Evolutionary conservation across 345 rosid species (phyloP).

Genomic region (Melaleuca alternifolia): DNA sequence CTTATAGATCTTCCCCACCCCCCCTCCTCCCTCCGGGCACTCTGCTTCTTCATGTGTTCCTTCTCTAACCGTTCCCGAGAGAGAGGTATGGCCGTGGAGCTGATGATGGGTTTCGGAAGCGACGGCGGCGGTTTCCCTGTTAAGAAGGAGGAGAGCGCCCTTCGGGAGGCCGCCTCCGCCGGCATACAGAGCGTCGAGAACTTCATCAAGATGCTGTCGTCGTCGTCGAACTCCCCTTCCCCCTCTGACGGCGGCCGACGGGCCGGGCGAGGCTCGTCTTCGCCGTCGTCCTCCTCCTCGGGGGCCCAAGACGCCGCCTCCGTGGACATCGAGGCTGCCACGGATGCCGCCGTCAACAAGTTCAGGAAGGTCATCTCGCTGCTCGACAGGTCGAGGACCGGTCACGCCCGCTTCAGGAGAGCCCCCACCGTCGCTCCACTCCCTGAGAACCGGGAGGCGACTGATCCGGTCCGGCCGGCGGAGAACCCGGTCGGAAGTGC

Average conservation of each 20-base stretch:
- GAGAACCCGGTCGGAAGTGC: neutral
- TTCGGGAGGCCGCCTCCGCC: conserved; percentile 64
- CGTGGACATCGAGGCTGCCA: conserved; percentile 34
- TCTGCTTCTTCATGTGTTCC: neutral
- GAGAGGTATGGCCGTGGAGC: conserved; percentile 50
- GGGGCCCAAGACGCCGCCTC: neutral
- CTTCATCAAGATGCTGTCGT: conserved; percentile 18
- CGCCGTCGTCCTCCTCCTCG: conserved; percentile 6
- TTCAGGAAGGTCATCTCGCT: conserved; percentile 71
- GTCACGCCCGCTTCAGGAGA: conserved; percentile 87
- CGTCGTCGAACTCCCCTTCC: neutral
- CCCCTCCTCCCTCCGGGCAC: neutral
- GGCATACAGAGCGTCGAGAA: conserved; percentile 82
- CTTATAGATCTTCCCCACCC: neutral
- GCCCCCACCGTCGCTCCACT: conserved; percentile 23
- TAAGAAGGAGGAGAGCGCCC: conserved; percentile 42
- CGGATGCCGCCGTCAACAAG: conserved; percentile 61
- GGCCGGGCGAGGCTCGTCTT: neutral
- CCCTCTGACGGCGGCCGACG: conserved; percentile 5
- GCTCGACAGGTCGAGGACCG: conserved; percentile 59
- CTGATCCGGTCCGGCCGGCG: neutral
- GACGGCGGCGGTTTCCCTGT: conserved; percentile 20
- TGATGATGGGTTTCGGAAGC: conserved; percentile 31
- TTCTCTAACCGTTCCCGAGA: neutral
- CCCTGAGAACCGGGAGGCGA: neutral